Evolutionary conservation across 352 stramenopile genomes (phyloP), one percentile per base, ranked within the genome.

Genomic region (Pythium dissotocum): DNA sequence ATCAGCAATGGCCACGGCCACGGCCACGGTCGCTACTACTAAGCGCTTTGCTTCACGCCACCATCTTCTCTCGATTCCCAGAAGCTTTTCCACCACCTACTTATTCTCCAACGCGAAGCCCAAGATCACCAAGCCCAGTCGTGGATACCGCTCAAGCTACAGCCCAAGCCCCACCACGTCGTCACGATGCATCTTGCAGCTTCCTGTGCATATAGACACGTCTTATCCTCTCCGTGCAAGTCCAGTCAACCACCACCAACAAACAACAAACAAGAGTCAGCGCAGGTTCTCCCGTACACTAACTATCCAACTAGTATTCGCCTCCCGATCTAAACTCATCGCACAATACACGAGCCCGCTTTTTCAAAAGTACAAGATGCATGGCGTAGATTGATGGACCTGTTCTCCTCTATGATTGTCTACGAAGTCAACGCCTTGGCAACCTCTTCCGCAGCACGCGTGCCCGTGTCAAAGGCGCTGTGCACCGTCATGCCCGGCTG

Each of bases 401-500:
- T 36, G 4, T 33, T 32, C 16, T 58, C 30, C 1, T 12, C 28
- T 58, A 28, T 44, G 26, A 38, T 42, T 60, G 9, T 53, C n/a
- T n/a, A 62, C 7, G 16, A 0, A 26, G 55, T 46, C 24, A 94
- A 69, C 21, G 83, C 86, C 42, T 40, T 51, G 4, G 66, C 67
- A 13, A 93, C 85, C 65, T 94, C 70, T 2, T 40, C 61, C 1
- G 87, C 85, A 0, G 85, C 87, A n/a, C 87, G 83, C 21, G 77
- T 84, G 26, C 87, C 87, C 10, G 87, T 94, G 57, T 94, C 87
- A 40, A 94, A 85, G 6, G 87, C 85, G 60, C 84, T 88, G 65
- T 94, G 87, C 58, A 94, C 87, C 10, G 87, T 81, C 87, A 94
- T 94, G 14, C 83, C 84, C 4, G 87, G 87, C 61, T 93, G 84